phyloP scores from a whole-genome alignment of 2,329 filamentous ascomycete species.

The Botrytis porri region DNA sequence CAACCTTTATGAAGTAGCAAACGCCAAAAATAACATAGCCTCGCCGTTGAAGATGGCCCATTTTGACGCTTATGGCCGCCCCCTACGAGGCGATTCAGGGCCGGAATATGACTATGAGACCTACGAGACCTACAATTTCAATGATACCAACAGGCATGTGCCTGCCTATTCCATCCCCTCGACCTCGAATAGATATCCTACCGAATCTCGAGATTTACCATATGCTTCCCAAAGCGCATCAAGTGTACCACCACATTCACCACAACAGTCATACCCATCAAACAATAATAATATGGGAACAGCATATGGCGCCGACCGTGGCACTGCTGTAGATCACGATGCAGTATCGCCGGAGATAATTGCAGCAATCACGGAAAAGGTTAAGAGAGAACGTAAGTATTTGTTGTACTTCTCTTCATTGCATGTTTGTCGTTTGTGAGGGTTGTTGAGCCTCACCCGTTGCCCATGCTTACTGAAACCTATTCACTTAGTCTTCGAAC shows the following conservation, averaged over 20 bases:
- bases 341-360: constrained; percentile 59
- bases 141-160: constrained; percentile 22
- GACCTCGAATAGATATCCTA: constrained; percentile 23
- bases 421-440: constrained; percentile 25
- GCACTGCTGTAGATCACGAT: constrained; percentile 31
- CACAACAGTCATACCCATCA: constrained; percentile 11
- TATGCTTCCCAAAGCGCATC: constrained; percentile 23
- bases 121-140: constrained; percentile 23
- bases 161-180: constrained; percentile 25
- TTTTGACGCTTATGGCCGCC: constrained; percentile 32
- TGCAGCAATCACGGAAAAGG: constrained; percentile 56
- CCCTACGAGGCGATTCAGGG: constrained; percentile 24
- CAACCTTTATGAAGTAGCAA: constrained; percentile 27
- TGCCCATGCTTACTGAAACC: constrained; percentile 22
- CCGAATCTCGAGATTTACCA: constrained; percentile 31
- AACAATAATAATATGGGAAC: constrained; percentile 31
- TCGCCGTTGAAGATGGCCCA: constrained; percentile 29
- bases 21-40: constrained; percentile 25
- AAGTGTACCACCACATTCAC: constrained; percentile 27
- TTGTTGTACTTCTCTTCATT: constrained; percentile 36
- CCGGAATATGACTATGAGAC: constrained; percentile 12
- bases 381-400: constrained; percentile 52
- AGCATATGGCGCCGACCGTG: constrained; percentile 24
- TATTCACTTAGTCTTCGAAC: constrained; percentile 35
- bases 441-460: constrained; percentile 17